Evolutionary conservation across 2,329 filamentous ascomycete species (phyloP).

Genomic region (Stagonosporopsis vannaccii): DNA sequence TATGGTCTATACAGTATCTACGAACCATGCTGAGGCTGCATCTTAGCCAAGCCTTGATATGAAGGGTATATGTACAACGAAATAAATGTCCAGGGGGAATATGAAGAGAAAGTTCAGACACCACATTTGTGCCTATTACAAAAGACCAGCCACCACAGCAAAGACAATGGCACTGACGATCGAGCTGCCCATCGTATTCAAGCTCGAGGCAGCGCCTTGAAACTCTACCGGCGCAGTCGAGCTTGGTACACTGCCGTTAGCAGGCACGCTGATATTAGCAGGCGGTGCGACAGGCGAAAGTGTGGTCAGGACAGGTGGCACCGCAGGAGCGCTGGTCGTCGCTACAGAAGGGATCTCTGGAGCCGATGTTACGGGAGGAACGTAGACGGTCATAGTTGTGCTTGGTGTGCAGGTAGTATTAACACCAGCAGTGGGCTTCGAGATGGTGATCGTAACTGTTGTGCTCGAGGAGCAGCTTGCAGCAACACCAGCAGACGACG

Average conservation of each 20-base stretch:
- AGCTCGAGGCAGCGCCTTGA: constrained; percentile 31
- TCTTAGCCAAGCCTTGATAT: constrained; percentile 13
- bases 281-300: constrained; percentile 26
- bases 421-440: constrained; percentile 15
- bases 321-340: constrained; percentile 16
- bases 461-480: constrained; percentile 30
- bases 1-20: constrained; percentile 19
- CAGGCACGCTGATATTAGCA: constrained; percentile 34
- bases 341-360: constrained; percentile 13
- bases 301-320: constrained; percentile 23
- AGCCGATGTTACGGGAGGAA: constrained; percentile 22
- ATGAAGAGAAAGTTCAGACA: constrained; percentile 10
- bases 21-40: constrained; percentile 13
- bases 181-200: constrained; percentile 25
- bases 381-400: constrained; percentile 37
- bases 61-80: constrained; percentile 27
- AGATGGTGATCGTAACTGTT: constrained; percentile 30
- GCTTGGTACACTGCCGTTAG: constrained; percentile 31
- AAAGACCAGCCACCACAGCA: constrained; percentile 28
- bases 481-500: constrained; percentile 12
- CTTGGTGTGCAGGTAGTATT: constrained; percentile 33
- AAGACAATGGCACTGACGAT: constrained; percentile 29
- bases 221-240: constrained; percentile 30
- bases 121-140: constrained; percentile 21
- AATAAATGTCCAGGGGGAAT: constrained; percentile 9